Conservation (phyloP, 305 asterid genomes). For the Fraxinus paxiana region DNA sequence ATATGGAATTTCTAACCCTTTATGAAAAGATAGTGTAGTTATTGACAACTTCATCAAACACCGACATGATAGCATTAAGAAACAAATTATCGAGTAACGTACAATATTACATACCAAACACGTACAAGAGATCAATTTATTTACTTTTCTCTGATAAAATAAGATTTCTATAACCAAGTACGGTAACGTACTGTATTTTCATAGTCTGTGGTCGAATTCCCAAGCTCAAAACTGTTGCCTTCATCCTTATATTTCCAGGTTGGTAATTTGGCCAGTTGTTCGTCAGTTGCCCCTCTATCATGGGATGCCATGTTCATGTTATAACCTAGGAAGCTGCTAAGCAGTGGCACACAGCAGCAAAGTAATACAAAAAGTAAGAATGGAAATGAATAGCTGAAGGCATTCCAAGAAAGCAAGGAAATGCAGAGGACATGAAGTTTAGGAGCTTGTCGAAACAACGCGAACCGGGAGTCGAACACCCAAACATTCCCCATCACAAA, state of each 20-base stretch:
- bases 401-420: conserved; percentile 76
- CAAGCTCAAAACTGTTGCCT: conserved; percentile 29
- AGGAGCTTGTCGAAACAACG: conserved; percentile 59
- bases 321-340: conserved; percentile 71
- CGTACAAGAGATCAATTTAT: neutral
- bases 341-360: conserved; percentile 74
- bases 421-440: conserved; percentile 80
- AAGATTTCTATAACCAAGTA: neutral
- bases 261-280: conserved; percentile 54
- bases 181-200: conserved; percentile 48
- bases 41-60: neutral
- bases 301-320: conserved; percentile 71
- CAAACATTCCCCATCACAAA: conserved; percentile 93
- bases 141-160: neutral
- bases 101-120: neutral
- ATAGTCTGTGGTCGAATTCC: conserved; percentile 27
- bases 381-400: conserved; percentile 83
- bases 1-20: neutral
- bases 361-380: conserved; percentile 68
- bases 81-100: neutral
- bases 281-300: conserved; percentile 76
- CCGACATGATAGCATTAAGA: neutral
- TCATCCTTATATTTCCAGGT: conserved; percentile 60
- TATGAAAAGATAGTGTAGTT: neutral
- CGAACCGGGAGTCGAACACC: conserved; percentile 78